Evolutionary conservation across 2,329 filamentous ascomycete species (phyloP).

Genomic region (Xylariaceae sp.): DNA sequence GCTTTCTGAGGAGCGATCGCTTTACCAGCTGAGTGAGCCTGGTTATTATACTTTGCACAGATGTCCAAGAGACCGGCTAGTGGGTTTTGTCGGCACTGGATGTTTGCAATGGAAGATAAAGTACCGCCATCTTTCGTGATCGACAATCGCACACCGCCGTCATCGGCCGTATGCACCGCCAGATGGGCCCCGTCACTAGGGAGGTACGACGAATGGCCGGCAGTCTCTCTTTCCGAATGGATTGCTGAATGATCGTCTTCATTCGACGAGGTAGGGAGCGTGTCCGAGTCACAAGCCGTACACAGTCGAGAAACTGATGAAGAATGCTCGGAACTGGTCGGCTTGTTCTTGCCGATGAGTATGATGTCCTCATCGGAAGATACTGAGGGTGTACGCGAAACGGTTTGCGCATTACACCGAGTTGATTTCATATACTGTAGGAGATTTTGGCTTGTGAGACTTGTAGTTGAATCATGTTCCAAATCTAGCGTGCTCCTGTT

Average conservation of each 20-base stretch:
- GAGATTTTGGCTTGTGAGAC: conserved; percentile 16
- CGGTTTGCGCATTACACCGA: background rate
- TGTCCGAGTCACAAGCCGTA: conserved; percentile 5
- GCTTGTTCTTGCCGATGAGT: conserved; percentile 5
- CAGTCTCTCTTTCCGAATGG: conserved; percentile 6
- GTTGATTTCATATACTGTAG: conserved; percentile 4
- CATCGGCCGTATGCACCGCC: no score
- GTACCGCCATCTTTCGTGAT: background rate
- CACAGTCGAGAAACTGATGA: conserved; percentile 4
- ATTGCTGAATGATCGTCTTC: conserved; percentile 8
- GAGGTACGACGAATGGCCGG: background rate
- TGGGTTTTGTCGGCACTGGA: no score
- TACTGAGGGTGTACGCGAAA: background rate
- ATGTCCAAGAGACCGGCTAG: no score
- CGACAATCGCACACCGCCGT: background rate
- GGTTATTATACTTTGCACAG: no score
- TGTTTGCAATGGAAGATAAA: background rate
- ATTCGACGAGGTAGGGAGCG: conserved; percentile 11
- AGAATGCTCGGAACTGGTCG: background rate
- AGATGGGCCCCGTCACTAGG: background rate
- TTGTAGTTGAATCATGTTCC: background rate
- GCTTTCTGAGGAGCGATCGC: no score
- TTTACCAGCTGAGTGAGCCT: no score
- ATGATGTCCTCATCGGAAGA: conserved; percentile 13
- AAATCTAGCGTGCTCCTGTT: background rate